Base-by-base conservation (phyloP, 176 grass and related monocot genomes). In the Phoenix dactylifera region DNA sequence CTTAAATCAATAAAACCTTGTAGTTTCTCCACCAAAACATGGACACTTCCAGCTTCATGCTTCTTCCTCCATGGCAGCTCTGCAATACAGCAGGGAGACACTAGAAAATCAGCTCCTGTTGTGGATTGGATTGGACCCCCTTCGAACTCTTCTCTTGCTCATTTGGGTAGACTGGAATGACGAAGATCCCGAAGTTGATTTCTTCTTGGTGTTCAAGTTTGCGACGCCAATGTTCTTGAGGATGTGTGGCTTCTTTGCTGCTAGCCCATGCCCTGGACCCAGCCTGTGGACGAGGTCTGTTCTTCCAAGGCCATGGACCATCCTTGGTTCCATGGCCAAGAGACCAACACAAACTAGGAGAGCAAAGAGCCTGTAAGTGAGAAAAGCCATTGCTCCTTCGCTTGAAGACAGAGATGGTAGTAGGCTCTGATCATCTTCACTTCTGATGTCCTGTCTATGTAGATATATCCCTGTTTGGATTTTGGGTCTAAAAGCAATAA, bases 401-500 rank as follows among this genome's bases (percentile, higher is more conserved):
- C 64, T 73, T 19, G 62, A 63, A 61, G 22, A 12, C 35, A 44
- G 35, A 44, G 35, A 44, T 44, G 7, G 35, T 10, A 3, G 10
- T 44, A 44, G 35, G 35, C 35, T 44, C 35, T 44, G 35, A 12
- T 44, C 35, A 7, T 44, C 10, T 44, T 12, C 35, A 0, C 35
- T 44, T 12, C 35, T 14, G 35, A 44, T 44, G 35, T 12, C 35
- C 35, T 3, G 3, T 44, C 32, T 10, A 14, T 23, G 50, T 58
- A 63, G 71, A 18, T 74, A 74, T 57, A 62, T 32, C 49, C 64
- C 26, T 74, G 71, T 74, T 29, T 55, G 16, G 22, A 54, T 59
- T 64, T 26, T 55, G n/a, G 60, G 62, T 18, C 64, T 26, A 74
- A 73, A 74, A 74, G 71, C 24, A 74, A 74, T 55, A 74, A 73